phyloP scores from a whole-genome alignment of 176 grass and related monocot species.

The Carex scoparia region DNA sequence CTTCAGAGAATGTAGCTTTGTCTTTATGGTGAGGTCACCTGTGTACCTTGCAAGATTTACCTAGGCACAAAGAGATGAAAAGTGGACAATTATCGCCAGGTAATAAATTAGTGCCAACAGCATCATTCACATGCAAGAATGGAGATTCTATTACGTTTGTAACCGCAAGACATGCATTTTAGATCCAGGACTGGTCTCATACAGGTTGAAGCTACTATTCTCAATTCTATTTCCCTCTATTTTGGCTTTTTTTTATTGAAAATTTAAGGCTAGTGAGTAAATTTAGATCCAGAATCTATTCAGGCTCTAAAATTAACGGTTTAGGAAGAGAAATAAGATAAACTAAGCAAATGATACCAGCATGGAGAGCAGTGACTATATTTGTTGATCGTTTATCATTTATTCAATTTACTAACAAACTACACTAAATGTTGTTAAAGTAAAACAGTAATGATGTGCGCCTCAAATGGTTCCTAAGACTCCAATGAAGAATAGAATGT shows the following conservation, averaged over 20 bases:
- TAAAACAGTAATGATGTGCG: background rate
- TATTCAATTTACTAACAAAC: background rate
- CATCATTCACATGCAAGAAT: background rate
- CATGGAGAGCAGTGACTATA: background rate
- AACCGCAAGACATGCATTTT: background rate
- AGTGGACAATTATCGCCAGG: background rate
- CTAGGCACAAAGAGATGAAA: slow-evolving; percentile 35
- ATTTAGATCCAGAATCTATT: background rate
- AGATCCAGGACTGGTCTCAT: background rate
- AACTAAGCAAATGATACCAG: background rate
- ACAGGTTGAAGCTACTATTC: background rate
- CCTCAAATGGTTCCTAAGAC: background rate
- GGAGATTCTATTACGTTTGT: background rate
- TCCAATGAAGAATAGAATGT: background rate
- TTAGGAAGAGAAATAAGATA: background rate
- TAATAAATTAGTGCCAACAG: background rate
- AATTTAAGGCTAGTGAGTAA: background rate
- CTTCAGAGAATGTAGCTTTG: slow-evolving; percentile 85
- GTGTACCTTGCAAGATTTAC: slow-evolving; percentile 74
- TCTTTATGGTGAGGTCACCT: slow-evolving; percentile 72
- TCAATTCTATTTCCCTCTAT: background rate
- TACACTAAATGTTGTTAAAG: background rate
- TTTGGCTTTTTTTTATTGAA: slow-evolving; percentile 1
- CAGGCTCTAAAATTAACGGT: background rate
- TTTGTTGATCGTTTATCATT: background rate